Percentiles rank a stretch among this genome's conserved stretches.
Conservation (phyloP, 805 yeast genomes). For the Wickerhamomyces chambardii region DNA sequence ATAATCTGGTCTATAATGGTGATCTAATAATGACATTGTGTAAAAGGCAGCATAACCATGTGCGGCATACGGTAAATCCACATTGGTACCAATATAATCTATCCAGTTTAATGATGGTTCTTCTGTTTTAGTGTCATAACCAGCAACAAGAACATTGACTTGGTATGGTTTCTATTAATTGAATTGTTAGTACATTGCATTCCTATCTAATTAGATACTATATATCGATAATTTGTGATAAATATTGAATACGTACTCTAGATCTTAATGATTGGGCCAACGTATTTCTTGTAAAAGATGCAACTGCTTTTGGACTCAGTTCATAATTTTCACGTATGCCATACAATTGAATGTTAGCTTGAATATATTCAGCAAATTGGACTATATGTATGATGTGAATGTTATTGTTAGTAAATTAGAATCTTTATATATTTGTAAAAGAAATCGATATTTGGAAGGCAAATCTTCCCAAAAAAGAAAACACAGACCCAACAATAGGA, state of each 20-base stretch:
- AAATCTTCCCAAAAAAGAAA: too few relatives aligned
- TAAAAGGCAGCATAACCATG: slow-evolving; percentile 99
- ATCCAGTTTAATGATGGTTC: slow-evolving; percentile 76
- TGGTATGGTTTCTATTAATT: slow-evolving; percentile 69
- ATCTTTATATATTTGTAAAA: not conserved
- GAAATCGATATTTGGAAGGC: not conserved
- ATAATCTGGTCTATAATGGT: slow-evolving; percentile 77
- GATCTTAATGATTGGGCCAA: slow-evolving; percentile 85
- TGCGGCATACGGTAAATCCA: slow-evolving; percentile 90
- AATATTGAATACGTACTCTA: too few relatives aligned
- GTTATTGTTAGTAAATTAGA: slow-evolving; percentile 5
- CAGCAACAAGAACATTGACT: slow-evolving; percentile 85
- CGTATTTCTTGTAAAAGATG: slow-evolving; percentile 81
- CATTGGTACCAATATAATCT: slow-evolving; percentile 90
- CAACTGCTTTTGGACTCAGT: slow-evolving; percentile 77
- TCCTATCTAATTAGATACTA: too few relatives aligned
- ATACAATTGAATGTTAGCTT: slow-evolving; percentile 85
- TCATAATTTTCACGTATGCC: slow-evolving; percentile 80
- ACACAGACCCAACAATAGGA: too few relatives aligned
- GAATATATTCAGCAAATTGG: slow-evolving; percentile 89
- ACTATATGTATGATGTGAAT: slow-evolving; percentile 21
- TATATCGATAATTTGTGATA: too few relatives aligned
- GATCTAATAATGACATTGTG: slow-evolving; percentile 82
- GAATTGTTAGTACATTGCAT: not conserved
- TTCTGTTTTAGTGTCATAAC: slow-evolving; percentile 52